Evolutionary conservation across 345 rosid species (phyloP).

Genomic region (thale cress (Arabidopsis thaliana)): DNA sequence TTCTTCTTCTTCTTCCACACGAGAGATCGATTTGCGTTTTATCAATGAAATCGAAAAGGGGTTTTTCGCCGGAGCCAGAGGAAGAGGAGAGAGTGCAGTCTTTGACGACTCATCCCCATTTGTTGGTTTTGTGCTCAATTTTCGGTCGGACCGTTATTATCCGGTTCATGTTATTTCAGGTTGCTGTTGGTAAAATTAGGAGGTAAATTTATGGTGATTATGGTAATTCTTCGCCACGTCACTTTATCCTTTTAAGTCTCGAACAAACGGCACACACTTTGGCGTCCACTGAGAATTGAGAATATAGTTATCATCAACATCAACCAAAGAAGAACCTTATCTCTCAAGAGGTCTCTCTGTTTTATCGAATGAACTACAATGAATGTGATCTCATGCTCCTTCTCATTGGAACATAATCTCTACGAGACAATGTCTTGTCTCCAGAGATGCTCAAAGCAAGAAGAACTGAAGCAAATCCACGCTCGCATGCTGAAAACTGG

Average conservation of each 20-base stretch:
- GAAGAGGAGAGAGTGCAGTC: conserved; percentile 24
- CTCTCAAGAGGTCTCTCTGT: conserved; percentile 18
- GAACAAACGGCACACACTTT: conserved; percentile 9
- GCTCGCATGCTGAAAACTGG: conserved; percentile 66
- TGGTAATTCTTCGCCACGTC: background rate
- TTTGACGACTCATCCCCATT: background rate
- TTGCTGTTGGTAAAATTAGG: no score
- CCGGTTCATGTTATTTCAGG: conserved; percentile 24
- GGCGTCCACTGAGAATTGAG: background rate
- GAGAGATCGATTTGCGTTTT: conserved; percentile 6
- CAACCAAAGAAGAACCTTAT: conserved; percentile 38
- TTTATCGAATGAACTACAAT: conserved; percentile 18
- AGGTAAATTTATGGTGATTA: no score
- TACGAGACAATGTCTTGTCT: conserved; percentile 49
- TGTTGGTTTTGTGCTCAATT: conserved; percentile 27
- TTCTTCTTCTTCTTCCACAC: conserved; percentile 13
- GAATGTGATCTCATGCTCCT: conserved; percentile 22
- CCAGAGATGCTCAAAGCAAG: conserved; percentile 55
- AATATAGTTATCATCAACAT: conserved; percentile 15
- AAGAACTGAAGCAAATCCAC: conserved; percentile 64
- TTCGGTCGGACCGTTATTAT: conserved; percentile 34
- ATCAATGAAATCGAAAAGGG: conserved; percentile 33
- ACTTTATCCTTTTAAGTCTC: conserved; percentile 10
- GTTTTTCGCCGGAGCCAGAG: conserved; percentile 37
- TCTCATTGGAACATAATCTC: conserved; percentile 33